A percentile compares a stretch with the other conserved stretches of the same genome.
Evolutionary conservation across 2,329 filamentous ascomycete species (phyloP).

Genomic region (Monosporascus sp.): DNA sequence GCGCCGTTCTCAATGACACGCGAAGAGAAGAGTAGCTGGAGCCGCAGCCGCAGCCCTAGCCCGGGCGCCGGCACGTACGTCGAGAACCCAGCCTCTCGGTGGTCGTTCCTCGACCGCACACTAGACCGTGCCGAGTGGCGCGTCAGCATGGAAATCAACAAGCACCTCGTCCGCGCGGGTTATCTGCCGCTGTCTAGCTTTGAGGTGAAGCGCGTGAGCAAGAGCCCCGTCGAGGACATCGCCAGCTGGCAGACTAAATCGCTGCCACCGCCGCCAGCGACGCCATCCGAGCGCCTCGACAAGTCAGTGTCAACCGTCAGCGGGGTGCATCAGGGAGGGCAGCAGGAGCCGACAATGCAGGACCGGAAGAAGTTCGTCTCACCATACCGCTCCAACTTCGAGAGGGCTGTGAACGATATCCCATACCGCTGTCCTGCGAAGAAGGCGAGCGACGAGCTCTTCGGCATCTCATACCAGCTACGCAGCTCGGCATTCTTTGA

Average conservation of each 20-base stretch:
- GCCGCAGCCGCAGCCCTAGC: conserved; percentile 4
- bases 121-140: conserved; percentile 1
- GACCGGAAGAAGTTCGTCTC: background rate
- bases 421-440: background rate
- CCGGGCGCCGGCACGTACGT: conserved; percentile 12
- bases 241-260: background rate
- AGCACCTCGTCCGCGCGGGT: conserved; percentile 10
- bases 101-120: conserved; percentile 12
- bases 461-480: background rate
- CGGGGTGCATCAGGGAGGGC: background rate
- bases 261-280: background rate
- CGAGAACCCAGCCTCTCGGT: conserved; percentile 5
- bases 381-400: background rate
- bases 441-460: conserved; percentile 6
- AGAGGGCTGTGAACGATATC: background rate
- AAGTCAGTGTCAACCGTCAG: no score
- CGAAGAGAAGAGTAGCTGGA: background rate
- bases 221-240: conserved; percentile 7
- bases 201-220: conserved; percentile 9
- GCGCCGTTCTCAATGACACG: no score
- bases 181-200: conserved; percentile 10
- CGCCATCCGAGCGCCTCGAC: background rate
- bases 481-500: conserved; percentile 2
- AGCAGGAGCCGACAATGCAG: background rate
- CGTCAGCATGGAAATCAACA: conserved; percentile 8